Evolutionary conservation across 1,284 basidiomycete genomes (phyloP), one percentile per base, ranked within the genome.

Genomic region (Rhodotorula sp.): DNA sequence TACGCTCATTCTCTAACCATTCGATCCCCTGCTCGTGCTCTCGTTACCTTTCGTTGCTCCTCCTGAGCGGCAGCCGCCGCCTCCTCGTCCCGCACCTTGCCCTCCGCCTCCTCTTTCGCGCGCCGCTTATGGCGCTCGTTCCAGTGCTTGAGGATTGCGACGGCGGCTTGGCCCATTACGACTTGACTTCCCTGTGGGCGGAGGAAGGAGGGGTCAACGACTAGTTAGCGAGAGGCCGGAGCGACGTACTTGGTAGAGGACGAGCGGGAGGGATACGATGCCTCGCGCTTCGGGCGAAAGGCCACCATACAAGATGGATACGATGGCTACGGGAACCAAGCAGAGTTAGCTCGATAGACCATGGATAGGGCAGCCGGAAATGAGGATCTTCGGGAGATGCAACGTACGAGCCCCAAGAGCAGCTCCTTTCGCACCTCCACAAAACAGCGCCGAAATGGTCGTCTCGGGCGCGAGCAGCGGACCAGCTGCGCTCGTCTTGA

Each of bases 171-270:
- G 13, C 75, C 75, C 10, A 76, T 56, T 1, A 68, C 72, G 46
- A 77, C 66, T 53, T 77, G 76, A 9, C 63, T 63, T 12, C 57
- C 57, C 57, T 57, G 22, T 9, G 34, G 27, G 25, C 37, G 19
- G 19, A 19, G 27, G 25, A 6, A 15, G 17, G 9, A 7, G 34
- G 37, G 27, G 37, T 39, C 27, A 57, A 25, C 10, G 15, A 10
- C 0, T 36, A 22, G 55, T 27, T 3, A 10, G 22, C 25, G 17
- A 22, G 36, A 13, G 74, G 62, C 4, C 67, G 71, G 46, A 76
- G 61, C 73, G 13, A 67, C 66, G 17, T 73, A 51, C 77, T 58
- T 77, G 77, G 37, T 77, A 78, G 1, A 78, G 53, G 9, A 77
- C 77, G n/a, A 76, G 64, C 3, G 77, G 77, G 4, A 78, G 37